Base-by-base conservation (phyloP, 495 filamentous ascomycete species). In the Penicillium bialowiezense region DNA sequence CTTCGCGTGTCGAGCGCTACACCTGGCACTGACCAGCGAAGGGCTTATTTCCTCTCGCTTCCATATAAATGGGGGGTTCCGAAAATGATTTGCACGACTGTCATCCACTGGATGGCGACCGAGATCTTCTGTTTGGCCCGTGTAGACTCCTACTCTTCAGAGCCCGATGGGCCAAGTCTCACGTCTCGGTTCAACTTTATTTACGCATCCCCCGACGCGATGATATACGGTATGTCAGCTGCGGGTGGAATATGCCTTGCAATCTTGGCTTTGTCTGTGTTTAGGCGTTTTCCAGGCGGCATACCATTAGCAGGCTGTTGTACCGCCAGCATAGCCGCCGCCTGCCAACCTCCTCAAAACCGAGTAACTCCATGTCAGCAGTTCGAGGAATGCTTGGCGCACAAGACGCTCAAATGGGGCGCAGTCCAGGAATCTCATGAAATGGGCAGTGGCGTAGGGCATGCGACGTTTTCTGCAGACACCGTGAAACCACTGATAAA, bases 1-100 rank as follows among this genome's bases (percentile, higher is more conserved):
- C 64, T 46, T 20, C 51, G 5, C 57, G 79, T 5, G 55, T 77
- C 18, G 20, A 51, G 44, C 21, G 46, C 24, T 33, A 28, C 28
- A 24, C 39, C 24, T 20, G 13, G 26, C 19, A 48, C 36, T 21
- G 28, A 45, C 7, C 51, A 54, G 34, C 44, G 44, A 15, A 42
- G 26, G 9, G 41, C 46, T n/a, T 51, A 51, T 34, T 46, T 43
- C 24, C 23, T 55, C 17, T 52, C 50, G 5, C 20, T 55, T 20
- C 52, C 52, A 14, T 40, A 24, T 20, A 44, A 24, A 41, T 58
- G 48, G 33, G 45, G 32, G 13, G 23, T 51, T 10, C 51, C 46
- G 8, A 31, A 38, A 33, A 43, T 13, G 7, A 52, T 52, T 4
- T 36, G 5, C 9, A 41, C 48, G 10, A 21, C 36, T 24, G 12